A percentile compares a stretch with the other conserved stretches of the same genome.
Conservation (phyloP, 495 filamentous ascomycete genomes). For the Penicillium bovifimosum region DNA sequence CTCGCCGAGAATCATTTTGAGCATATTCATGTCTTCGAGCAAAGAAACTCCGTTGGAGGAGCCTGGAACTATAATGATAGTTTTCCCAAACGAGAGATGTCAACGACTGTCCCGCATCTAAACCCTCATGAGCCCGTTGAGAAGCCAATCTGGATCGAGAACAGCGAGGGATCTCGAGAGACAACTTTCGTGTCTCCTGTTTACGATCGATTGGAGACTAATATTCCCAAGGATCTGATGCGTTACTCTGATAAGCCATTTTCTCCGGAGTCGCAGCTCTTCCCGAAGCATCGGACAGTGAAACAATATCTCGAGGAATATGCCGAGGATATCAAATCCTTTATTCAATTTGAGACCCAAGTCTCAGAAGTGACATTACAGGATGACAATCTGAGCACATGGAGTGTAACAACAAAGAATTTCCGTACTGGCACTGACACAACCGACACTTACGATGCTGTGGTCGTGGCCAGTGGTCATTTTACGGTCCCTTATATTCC, state of each 20-base stretch:
- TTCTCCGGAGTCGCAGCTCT: slow-evolving; percentile 56
- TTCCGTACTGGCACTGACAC: slow-evolving; percentile 33
- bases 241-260: slow-evolving; percentile 67
- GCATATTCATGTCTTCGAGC: slow-evolving; percentile 74
- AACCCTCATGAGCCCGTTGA: slow-evolving; percentile 37
- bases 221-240: slow-evolving; percentile 83
- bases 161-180: slow-evolving; percentile 16
- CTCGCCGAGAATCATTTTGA: slow-evolving; percentile 66
- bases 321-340: slow-evolving; percentile 52
- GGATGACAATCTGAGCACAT: slow-evolving; percentile 25
- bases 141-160: slow-evolving; percentile 39
- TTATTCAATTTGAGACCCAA: slow-evolving; percentile 54
- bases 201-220: slow-evolving; percentile 77
- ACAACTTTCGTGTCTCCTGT: slow-evolving; percentile 62
- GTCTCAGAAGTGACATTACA: slow-evolving; percentile 44
- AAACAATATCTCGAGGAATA: slow-evolving; percentile 71
- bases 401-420: slow-evolving; percentile 52
- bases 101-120: slow-evolving; percentile 37
- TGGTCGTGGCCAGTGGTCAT: slow-evolving; percentile 81
- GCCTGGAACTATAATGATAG: slow-evolving; percentile 65
- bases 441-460: slow-evolving; percentile 56
- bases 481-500: slow-evolving; percentile 70
- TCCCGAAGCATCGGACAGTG: slow-evolving; percentile 63
- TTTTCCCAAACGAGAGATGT: slow-evolving; percentile 20
- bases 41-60: slow-evolving; percentile 67